Percentiles rank a stretch among this genome's conserved stretches.
Evolutionary conservation across 306 rosid species (phyloP).

Genomic region (Cicer cuneatum): DNA sequence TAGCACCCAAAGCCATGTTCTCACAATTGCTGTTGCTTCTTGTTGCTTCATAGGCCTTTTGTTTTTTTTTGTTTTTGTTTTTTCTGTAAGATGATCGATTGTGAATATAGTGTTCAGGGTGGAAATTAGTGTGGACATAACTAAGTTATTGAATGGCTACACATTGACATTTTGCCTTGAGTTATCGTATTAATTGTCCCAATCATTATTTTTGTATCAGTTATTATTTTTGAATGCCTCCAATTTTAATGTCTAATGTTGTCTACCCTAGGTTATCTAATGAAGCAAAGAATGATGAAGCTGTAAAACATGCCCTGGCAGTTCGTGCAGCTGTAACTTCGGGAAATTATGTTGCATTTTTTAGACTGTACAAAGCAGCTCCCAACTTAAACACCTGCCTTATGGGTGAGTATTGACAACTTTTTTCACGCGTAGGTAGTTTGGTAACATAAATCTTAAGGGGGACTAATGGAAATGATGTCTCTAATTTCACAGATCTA

Average conservation of each 20-base stretch:
- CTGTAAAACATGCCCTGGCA: conserved; percentile 93
- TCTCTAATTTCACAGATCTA: conserved; percentile 63
- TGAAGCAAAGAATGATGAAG: conserved; percentile 76
- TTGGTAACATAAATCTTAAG: conserved; percentile 14
- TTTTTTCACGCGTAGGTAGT: conserved; percentile 6
- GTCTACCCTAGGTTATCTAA: conserved; percentile 65
- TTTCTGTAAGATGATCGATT: not conserved
- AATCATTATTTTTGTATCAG: not conserved
- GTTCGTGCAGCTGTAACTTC: conserved; percentile 94
- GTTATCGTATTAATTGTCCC: not conserved
- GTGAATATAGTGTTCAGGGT: not conserved
- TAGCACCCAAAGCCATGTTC: not conserved
- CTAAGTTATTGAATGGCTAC: conserved; percentile 1
- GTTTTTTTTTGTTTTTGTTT: not conserved
- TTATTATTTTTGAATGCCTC: not conserved
- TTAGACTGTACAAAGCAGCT: conserved; percentile 88
- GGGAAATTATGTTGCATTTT: conserved; percentile 83
- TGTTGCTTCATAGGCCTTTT: not conserved
- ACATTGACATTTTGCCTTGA: conserved; percentile 5
- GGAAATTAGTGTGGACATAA: not conserved
- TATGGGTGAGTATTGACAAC: conserved; percentile 70
- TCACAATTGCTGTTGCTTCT: not conserved
- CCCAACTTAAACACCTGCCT: conserved; percentile 88
- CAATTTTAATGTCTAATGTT: conserved; percentile 40
- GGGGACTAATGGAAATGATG: not conserved